Evolutionary conservation across 2,329 filamentous ascomycete genomes (phyloP).

Genomic region (Oidium heveae): DNA sequence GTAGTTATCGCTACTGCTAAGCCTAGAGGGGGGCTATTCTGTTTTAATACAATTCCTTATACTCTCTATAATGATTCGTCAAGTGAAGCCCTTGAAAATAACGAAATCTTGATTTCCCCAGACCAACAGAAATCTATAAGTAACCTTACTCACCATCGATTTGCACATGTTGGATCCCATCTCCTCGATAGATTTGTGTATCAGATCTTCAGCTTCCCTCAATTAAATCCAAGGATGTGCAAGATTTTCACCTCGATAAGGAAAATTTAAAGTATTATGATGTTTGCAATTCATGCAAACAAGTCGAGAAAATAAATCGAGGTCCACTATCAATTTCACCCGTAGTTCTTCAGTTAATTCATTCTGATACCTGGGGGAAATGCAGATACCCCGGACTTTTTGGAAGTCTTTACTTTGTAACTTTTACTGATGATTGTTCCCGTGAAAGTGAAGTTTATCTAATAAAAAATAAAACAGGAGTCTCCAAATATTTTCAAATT

Average conservation of each 20-base stretch:
- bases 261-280: not conserved
- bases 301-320: not conserved
- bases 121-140: not conserved
- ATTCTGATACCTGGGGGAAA: not conserved
- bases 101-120: not conserved
- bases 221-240: not conserved
- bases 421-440: not conserved
- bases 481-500: not conserved
- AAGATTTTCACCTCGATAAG: not conserved
- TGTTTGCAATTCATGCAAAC: not conserved
- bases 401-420: not conserved
- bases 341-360: not conserved
- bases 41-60: not conserved
- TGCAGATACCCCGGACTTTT: not conserved
- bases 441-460: not conserved
- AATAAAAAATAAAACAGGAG: not conserved
- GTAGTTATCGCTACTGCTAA: not conserved
- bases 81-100: not conserved
- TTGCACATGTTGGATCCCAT: not conserved
- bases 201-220: not conserved
- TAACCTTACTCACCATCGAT: not conserved
- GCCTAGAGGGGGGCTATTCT: not conserved
- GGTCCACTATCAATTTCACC: not conserved
- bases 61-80: not conserved
- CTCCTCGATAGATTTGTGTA: not conserved